Conservation (phyloP, 148 eudicot genomes). For the Hydrangea macrophylla region DNA sequence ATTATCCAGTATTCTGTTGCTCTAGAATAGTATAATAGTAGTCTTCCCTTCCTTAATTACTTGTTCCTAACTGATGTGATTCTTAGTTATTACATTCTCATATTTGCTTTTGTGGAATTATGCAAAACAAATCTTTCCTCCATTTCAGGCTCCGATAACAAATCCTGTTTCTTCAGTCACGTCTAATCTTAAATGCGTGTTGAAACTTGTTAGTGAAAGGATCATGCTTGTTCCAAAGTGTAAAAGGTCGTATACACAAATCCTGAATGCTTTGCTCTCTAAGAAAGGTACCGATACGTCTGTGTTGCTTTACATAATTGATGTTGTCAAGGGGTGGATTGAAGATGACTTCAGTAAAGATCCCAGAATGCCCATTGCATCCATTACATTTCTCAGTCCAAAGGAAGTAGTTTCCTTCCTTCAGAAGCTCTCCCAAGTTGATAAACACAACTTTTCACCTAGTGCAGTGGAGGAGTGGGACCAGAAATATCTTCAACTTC, state of each 20-base stretch:
- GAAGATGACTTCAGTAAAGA: constrained; percentile 79
- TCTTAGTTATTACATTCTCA: neutral
- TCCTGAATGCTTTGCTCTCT: constrained; percentile 68
- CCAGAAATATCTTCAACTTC: constrained; percentile 73
- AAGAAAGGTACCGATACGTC: constrained; percentile 88
- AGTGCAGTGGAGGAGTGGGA: constrained; percentile 86
- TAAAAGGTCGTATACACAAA: constrained; percentile 78
- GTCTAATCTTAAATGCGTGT: constrained; percentile 70
- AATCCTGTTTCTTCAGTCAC: constrained; percentile 87
- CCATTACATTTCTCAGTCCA: constrained; percentile 59
- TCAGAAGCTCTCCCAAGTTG: constrained; percentile 95
- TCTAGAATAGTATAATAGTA: neutral
- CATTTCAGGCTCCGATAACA: constrained; percentile 71
- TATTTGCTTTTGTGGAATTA: neutral
- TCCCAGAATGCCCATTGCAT: constrained; percentile 50
- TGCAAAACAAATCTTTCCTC: constrained; percentile 2
- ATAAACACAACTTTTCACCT: constrained; percentile 67
- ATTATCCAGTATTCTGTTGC: neutral
- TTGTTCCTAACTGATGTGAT: neutral
- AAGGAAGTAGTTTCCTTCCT: constrained; percentile 92
- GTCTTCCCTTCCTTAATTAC: neutral
- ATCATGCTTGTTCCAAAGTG: constrained; percentile 83
- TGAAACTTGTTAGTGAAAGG: constrained; percentile 83
- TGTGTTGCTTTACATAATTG: constrained; percentile 88
- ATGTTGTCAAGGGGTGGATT: constrained; percentile 86